These are phyloP conservation scores for Paxillus involutus DNA, from an alignment of 768 basidiomycete species.

Conservation along the genomic window DNA sequence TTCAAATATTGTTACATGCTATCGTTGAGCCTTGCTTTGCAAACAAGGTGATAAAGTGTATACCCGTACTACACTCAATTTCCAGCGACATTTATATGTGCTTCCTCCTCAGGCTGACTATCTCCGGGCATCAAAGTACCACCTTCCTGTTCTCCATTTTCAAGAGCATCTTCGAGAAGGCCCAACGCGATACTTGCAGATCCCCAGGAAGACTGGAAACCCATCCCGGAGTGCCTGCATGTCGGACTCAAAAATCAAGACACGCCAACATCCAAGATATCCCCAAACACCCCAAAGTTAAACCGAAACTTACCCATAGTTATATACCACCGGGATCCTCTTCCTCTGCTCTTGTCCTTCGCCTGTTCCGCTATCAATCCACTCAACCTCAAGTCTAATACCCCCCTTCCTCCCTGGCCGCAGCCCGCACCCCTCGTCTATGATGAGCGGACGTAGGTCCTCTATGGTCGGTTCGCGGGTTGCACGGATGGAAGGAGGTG, in stretches of 20 bases:
- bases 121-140: background rate
- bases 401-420: conserved; percentile 71
- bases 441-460: conserved; percentile 47
- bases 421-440: conserved; percentile 60
- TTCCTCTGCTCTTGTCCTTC: conserved; percentile 5
- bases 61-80: background rate
- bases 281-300: background rate
- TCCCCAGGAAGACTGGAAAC: conserved; percentile 67
- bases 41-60: too few relatives aligned
- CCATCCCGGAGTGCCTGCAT: conserved; percentile 60
- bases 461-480: conserved; percentile 46
- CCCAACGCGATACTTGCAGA: conserved; percentile 50
- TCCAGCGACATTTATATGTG: background rate
- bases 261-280: background rate
- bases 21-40: too few relatives aligned
- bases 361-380: conserved; percentile 27
- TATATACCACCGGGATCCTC: conserved; percentile 53
- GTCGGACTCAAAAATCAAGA: background rate
- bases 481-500: conserved; percentile 51
- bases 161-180: conserved; percentile 45
- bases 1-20: too few relatives aligned
- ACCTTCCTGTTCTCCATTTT: background rate
- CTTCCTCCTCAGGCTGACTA: background rate
- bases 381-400: conserved; percentile 54
- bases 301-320: conserved; percentile 56